Conservation (phyloP, 495 filamentous ascomycete species). For the Aspergillus ostianus region DNA sequence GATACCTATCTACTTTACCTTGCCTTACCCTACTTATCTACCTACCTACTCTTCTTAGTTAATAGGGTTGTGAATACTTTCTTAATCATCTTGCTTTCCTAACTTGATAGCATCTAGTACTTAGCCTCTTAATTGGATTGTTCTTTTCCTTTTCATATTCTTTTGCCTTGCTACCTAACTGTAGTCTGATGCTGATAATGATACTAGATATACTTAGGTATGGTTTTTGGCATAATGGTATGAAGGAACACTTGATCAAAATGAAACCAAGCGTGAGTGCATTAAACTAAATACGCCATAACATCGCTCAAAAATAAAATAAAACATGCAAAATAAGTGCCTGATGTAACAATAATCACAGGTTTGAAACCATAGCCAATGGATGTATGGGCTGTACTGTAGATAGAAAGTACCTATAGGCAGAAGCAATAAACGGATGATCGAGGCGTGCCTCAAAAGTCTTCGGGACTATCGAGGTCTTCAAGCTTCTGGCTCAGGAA, state of each 20-base stretch:
- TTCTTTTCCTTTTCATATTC: neutral
- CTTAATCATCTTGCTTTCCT: neutral
- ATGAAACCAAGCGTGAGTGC: neutral
- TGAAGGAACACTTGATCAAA: neutral
- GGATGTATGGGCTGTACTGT: neutral
- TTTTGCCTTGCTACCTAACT: too few species aligned
- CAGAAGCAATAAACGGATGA: too few species aligned
- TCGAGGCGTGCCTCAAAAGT: slow-evolving; percentile 37
- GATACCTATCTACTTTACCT: neutral
- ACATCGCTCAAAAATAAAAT: neutral
- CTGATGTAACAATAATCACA: neutral
- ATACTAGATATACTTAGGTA: too few species aligned
- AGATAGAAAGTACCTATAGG: slow-evolving; percentile 10
- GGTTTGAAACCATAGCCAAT: neutral
- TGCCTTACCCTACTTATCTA: neutral
- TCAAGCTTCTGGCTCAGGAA: slow-evolving; percentile 44
- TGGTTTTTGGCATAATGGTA: neutral
- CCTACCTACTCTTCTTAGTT: neutral
- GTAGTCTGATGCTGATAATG: too few species aligned
- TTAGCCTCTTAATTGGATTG: neutral
- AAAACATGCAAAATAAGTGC: neutral
- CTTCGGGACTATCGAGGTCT: slow-evolving; percentile 46
- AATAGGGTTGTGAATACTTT: neutral
- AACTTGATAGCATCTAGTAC: neutral
- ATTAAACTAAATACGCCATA: neutral